Evolutionary conservation across 495 filamentous ascomycete species (phyloP).

Genomic region (Sabuloglossum arenarium): DNA sequence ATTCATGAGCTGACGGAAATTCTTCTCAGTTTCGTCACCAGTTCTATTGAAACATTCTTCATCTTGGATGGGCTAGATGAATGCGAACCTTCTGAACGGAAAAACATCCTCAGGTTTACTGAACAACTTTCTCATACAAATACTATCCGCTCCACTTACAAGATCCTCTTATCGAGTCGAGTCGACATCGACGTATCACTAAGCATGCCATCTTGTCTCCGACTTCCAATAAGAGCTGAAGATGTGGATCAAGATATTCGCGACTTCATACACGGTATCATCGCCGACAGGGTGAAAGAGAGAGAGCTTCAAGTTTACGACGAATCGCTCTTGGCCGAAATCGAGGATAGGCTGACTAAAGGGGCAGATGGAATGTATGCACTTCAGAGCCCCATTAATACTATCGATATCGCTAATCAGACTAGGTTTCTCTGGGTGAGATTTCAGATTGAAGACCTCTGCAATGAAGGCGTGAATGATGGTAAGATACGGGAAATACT

Average conservation of each 20-base stretch:
- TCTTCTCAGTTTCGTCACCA: not conserved
- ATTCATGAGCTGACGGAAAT: not conserved
- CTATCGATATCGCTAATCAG: not conserved
- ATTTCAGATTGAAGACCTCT: not conserved
- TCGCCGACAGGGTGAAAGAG: not conserved
- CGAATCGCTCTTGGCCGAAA: not conserved
- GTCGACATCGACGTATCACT: not conserved
- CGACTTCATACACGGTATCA: not conserved
- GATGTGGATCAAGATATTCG: not conserved
- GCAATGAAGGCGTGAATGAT: not conserved
- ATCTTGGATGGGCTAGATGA: not conserved
- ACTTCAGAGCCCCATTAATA: not conserved
- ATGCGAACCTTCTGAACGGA: not conserved
- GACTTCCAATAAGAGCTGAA: not conserved
- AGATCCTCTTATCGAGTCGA: not conserved
- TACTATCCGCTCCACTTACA: not conserved
- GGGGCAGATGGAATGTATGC: not conserved
- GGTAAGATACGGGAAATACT: not conserved
- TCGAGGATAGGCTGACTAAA: not conserved
- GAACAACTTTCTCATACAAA: not conserved
- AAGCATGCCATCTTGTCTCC: not conserved
- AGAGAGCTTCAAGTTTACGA: not conserved
- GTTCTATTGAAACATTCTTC: not conserved
- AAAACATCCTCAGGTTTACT: not conserved
- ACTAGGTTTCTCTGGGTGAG: not conserved